Base-by-base conservation (phyloP, 306 rosid species). In the Pterocarpus macrocarpus region DNA sequence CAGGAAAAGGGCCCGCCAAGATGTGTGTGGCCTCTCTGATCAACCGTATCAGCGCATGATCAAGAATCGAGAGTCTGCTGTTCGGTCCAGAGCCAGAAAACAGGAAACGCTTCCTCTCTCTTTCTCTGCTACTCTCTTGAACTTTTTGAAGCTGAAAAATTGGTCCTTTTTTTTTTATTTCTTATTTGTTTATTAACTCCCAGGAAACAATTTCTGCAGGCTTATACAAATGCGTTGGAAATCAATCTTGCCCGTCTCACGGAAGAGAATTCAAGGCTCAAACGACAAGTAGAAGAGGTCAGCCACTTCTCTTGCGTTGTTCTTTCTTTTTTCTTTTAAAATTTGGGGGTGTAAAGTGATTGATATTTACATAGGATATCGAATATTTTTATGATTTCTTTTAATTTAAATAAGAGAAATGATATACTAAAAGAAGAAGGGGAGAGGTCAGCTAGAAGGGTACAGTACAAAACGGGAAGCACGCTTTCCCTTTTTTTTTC, bases 81-180 rank as follows among this genome's bases (percentile, higher is more conserved):
- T 74, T 50, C 78, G 86, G 0, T 82, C 86, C 47, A 77, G 82
- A 82, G 82, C 82, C 5, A 78, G 79, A 71, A 82, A 77, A 77
- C 75, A 82, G 82, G 82, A 15, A 32, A 61, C 3, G 4, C 2
- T 5, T 45, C 1, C 55, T 35, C 10, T 30, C 64, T 61, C 49
- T 72, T 5, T 30, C 10, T 17, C n/a, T 2, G 0, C 15, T 53
- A 16, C 8, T 8, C 5, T 15, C 1, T 14, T 0, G 17, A 35
- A 9, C 13, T 73, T 71, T 1, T 53, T 17, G 8, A 55, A 10
- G 13, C 34, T 73, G 3, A 66, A 15, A 66, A 39, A 45, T 22
- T 17, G 3, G 17, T 8, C 3, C 4, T 73, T 17, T 47, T 15
- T 9, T 12, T 68, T 44, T 8, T 59, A 0, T 22, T 2, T 8